Evolutionary conservation across 495 filamentous ascomycete genomes (phyloP).

Genomic region (Letharia columbiana): DNA sequence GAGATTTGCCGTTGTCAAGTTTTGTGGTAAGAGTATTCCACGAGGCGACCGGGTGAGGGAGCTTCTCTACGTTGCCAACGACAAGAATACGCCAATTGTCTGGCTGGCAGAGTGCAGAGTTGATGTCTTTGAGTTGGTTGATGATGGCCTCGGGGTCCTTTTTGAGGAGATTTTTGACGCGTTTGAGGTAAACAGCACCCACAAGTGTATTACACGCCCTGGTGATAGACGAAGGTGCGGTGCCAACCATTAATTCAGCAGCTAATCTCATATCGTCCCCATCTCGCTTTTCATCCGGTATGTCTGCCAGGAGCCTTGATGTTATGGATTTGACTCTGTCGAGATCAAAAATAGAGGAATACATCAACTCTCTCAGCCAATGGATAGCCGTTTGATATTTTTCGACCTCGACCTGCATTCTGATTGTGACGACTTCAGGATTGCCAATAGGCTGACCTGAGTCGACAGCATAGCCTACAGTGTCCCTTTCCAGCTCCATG

Average conservation of each 20-base stretch:
- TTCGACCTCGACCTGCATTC: slow-evolving; percentile 76
- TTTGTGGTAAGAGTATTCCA: slow-evolving; percentile 58
- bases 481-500: slow-evolving; percentile 80
- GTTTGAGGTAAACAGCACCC: slow-evolving; percentile 79
- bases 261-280: slow-evolving; percentile 68
- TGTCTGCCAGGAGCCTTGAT: slow-evolving; percentile 80
- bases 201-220: slow-evolving; percentile 76
- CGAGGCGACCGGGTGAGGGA: slow-evolving; percentile 68
- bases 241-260: slow-evolving; percentile 75
- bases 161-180: slow-evolving; percentile 66
- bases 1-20: slow-evolving; percentile 38
- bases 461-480: slow-evolving; percentile 69
- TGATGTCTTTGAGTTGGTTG: slow-evolving; percentile 64
- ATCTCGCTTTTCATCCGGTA: slow-evolving; percentile 85
- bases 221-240: slow-evolving; percentile 59
- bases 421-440: slow-evolving; percentile 68
- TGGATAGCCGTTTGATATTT: slow-evolving; percentile 76
- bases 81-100: slow-evolving; percentile 79
- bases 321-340: slow-evolving; percentile 73
- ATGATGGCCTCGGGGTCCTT: slow-evolving; percentile 64
- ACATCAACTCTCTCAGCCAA: slow-evolving; percentile 81
- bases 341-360: slow-evolving; percentile 78
- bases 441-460: slow-evolving; percentile 59
- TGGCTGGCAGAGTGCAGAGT: slow-evolving; percentile 62
- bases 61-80: slow-evolving; percentile 68